These are phyloP conservation scores for Neurospora africana DNA, from an alignment of 495 filamentous ascomycete genomes.

Conservation along the genomic window DNA sequence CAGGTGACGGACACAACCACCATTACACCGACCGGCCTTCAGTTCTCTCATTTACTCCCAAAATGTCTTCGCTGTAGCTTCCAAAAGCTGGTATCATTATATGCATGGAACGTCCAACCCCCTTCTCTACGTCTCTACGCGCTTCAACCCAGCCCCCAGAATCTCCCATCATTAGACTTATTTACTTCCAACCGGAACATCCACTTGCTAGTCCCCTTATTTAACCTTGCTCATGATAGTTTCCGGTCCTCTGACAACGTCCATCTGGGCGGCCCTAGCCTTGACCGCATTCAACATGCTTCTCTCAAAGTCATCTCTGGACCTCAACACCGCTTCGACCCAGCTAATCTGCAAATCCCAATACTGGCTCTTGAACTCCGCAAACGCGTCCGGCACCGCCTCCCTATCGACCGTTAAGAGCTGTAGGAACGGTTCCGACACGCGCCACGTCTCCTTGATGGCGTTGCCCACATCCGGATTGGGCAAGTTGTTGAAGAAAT, in stretches of 20 bases:
- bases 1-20: background rate
- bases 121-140: background rate
- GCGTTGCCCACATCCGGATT: conserved; percentile 38
- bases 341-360: conserved; percentile 93
- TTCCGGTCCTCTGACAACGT: conserved; percentile 64
- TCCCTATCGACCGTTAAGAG: conserved; percentile 70
- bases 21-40: background rate
- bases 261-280: conserved; percentile 71
- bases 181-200: background rate
- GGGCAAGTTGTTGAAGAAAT: conserved; percentile 51
- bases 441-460: conserved; percentile 85
- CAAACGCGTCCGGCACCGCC: conserved; percentile 62
- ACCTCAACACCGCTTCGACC: conserved; percentile 87
- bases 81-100: background rate
- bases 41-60: background rate
- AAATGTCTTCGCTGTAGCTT: background rate
- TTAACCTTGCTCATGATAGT: conserved; percentile 88
- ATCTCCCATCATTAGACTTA: background rate
- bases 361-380: conserved; percentile 70
- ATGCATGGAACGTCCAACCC: background rate
- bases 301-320: conserved; percentile 87
- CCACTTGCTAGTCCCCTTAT: conserved; percentile 28
- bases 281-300: conserved; percentile 81
- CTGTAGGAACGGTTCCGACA: conserved; percentile 67
- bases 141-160: background rate